Evolutionary conservation across 495 filamentous ascomycete genomes (phyloP).

Genomic region (Penicillium egyptiacum): DNA sequence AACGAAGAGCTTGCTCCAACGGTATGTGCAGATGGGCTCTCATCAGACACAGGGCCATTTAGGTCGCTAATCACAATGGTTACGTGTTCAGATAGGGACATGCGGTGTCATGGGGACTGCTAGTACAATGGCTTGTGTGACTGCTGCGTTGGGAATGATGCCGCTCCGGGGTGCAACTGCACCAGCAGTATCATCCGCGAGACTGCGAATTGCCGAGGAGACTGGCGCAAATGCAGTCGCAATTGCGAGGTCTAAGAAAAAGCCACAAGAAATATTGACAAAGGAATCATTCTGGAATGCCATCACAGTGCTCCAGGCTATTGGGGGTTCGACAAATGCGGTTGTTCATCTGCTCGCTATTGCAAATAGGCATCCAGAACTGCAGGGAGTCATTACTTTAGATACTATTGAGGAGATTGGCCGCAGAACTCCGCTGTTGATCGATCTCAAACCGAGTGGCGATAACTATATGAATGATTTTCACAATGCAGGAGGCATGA

Average conservation of each 20-base stretch:
- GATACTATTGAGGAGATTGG: constrained; percentile 62
- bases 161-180: constrained; percentile 60
- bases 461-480: constrained; percentile 73
- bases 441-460: constrained; percentile 68
- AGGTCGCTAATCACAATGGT: neutral
- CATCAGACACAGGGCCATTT: neutral
- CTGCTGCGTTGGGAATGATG: constrained; percentile 64
- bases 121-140: constrained; percentile 67
- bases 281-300: constrained; percentile 65
- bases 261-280: constrained; percentile 57
- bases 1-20: constrained; percentile 69
- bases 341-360: constrained; percentile 68
- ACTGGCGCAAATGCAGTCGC: constrained; percentile 59
- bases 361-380: constrained; percentile 54
- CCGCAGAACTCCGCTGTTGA: constrained; percentile 56
- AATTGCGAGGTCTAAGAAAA: constrained; percentile 38
- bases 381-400: constrained; percentile 56
- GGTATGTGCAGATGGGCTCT: constrained; percentile 33
- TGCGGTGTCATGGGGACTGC: constrained; percentile 73
- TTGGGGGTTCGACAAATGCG: constrained; percentile 68
- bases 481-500: constrained; percentile 67
- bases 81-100: constrained; percentile 52
- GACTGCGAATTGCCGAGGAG: constrained; percentile 62
- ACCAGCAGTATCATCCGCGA: constrained; percentile 63
- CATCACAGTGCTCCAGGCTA: constrained; percentile 66